These are phyloP conservation scores for Graphilbum sp. DNA, from an alignment of 2,329 filamentous ascomycete genomes.

Conservation along the genomic window DNA sequence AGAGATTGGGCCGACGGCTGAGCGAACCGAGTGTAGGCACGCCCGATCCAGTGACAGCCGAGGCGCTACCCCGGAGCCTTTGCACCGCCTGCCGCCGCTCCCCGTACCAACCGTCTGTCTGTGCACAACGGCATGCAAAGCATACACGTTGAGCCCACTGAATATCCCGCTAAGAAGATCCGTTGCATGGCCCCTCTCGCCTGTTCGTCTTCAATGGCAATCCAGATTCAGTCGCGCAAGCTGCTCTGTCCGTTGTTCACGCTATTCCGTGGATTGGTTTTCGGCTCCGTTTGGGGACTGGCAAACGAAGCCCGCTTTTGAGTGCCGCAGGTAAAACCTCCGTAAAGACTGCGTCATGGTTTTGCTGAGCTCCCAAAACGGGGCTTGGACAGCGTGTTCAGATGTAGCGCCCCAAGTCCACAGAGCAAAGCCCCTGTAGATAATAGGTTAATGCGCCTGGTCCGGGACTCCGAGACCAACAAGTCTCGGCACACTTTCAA, in stretches of 20 bases:
- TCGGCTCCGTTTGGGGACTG: not conserved
- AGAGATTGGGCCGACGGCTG: no score
- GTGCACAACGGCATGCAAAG: no score
- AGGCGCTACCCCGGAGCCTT: no score
- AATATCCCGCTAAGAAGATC: no score
- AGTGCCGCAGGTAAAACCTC: slow-evolving; percentile 73
- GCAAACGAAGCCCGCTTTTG: not conserved
- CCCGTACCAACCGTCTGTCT: no score
- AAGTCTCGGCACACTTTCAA: no score
- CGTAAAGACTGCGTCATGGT: slow-evolving; percentile 72
- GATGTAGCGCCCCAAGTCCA: slow-evolving; percentile 31
- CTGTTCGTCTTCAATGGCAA: not conserved
- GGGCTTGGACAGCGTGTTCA: not conserved
- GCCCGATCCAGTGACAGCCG: no score
- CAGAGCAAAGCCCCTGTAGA: slow-evolving; percentile 19
- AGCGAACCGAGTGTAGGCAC: not conserved
- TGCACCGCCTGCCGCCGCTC: no score
- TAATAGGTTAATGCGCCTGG: slow-evolving; percentile 40
- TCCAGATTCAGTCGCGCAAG: not conserved
- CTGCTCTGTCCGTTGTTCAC: not conserved
- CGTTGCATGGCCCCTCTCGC: no score
- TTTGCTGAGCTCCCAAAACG: slow-evolving; percentile 14
- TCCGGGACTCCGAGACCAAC: slow-evolving; percentile 33
- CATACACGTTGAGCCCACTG: no score
- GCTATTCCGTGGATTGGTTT: not conserved